Evolutionary conservation across 805 yeast species (phyloP).

Genomic region (Torulaspora quercuum): DNA sequence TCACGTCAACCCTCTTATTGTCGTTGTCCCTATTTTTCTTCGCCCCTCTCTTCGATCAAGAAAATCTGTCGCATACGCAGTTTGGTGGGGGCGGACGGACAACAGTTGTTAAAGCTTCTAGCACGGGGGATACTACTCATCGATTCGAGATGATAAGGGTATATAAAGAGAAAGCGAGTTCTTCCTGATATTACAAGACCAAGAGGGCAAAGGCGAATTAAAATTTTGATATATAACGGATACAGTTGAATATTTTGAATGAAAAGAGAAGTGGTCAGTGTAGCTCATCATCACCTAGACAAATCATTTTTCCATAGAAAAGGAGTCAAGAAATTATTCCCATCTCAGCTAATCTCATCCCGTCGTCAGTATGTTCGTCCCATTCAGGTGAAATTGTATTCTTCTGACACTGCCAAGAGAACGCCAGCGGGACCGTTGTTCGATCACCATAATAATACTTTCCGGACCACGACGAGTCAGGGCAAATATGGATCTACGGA

Average conservation of each 20-base stretch:
- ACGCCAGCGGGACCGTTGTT: slow-evolving; percentile 23
- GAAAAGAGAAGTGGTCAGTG: slow-evolving; percentile 8
- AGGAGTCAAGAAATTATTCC: slow-evolving; percentile 6
- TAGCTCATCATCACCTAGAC: slow-evolving; percentile 7
- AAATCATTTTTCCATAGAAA: slow-evolving; percentile 5
- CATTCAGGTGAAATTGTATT: slow-evolving; percentile 16
- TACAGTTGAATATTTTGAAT: slow-evolving; percentile 8
- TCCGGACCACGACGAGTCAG: slow-evolving; percentile 24
- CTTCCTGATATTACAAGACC: no score
- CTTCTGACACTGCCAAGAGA: slow-evolving; percentile 14
- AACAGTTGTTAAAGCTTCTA: no score
- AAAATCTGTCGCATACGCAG: no score
- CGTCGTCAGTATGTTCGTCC: slow-evolving; percentile 13
- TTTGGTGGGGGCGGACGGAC: no score
- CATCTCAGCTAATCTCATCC: slow-evolving; percentile 1
- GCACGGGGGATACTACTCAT: no score
- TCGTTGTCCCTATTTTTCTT: no score
- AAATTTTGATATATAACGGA: no score
- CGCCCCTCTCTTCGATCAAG: no score
- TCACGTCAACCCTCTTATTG: no score
- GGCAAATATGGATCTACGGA: slow-evolving; percentile 30
- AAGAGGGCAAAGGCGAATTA: no score
- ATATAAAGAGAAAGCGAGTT: no score
- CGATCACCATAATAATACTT: slow-evolving; percentile 29
- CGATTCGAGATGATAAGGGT: no score